phyloP scores from a whole-genome alignment of 2,329 filamentous ascomycete genomes.

The Zymoseptoria pseudotritici region DNA sequence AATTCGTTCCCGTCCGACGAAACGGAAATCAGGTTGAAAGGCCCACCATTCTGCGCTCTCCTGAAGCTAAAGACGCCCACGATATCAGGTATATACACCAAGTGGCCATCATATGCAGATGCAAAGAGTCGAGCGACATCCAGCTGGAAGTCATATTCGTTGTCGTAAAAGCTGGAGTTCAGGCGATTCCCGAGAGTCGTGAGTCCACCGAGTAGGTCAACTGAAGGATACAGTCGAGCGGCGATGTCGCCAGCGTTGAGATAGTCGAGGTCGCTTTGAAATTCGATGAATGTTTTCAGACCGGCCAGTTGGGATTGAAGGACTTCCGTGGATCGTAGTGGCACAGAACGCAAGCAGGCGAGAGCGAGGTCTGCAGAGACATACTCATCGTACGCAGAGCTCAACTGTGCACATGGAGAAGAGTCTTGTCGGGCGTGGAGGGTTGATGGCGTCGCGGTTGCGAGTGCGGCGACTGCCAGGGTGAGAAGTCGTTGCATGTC shows the following conservation, averaged over 20 bases:
- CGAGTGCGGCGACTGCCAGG: not conserved
- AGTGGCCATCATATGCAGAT: constrained; percentile 36
- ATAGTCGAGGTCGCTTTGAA: constrained; percentile 35
- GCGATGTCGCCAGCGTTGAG: constrained; percentile 32
- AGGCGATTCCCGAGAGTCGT: constrained; percentile 30
- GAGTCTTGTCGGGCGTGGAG: not conserved
- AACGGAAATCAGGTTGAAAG: constrained; percentile 14
- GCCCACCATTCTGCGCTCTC: constrained; percentile 1
- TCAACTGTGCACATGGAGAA: not conserved
- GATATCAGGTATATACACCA: constrained; percentile 32
- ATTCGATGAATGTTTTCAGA: constrained; percentile 25
- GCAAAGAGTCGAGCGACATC: constrained; percentile 30
- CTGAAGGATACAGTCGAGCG: constrained; percentile 30
- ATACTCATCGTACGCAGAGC: not conserved
- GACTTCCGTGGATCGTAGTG: constrained; percentile 1
- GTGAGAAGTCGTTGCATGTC: not conserved
- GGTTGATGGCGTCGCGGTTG: not conserved
- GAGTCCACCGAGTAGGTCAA: constrained; percentile 34
- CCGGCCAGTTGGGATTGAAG: constrained; percentile 1
- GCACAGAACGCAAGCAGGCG: constrained; percentile 2
- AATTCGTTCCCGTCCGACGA: constrained; percentile 31
- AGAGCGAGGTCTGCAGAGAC: constrained; percentile 3
- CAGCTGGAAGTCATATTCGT: constrained; percentile 37
- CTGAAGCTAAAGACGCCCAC: constrained; percentile 32
- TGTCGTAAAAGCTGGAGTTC: constrained; percentile 25